A percentile compares a stretch with the other conserved stretches of the same genome.
Evolutionary conservation across 2,329 filamentous ascomycete genomes (phyloP).

Genomic region (Verticillium isaacii): DNA sequence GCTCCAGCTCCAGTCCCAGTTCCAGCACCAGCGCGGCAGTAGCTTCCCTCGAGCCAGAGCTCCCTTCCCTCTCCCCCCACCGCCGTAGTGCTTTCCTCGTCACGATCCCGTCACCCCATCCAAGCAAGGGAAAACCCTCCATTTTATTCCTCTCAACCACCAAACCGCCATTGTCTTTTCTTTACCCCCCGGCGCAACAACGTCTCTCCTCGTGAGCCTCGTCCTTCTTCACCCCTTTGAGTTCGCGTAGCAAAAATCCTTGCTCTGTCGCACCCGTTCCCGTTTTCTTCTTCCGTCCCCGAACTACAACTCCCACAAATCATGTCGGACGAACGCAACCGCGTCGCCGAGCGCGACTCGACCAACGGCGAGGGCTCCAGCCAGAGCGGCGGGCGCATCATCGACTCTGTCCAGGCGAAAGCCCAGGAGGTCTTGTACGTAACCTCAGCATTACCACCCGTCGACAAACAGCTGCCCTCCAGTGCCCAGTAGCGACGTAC

Average conservation of each 20-base stretch:
- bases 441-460: not conserved
- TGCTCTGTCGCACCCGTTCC: too few species aligned
- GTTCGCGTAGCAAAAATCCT: too few species aligned
- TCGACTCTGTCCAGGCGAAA: slow-evolving; percentile 35
- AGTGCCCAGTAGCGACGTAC: not conserved
- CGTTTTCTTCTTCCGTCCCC: too few species aligned
- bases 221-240: too few species aligned
- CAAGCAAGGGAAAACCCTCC: not conserved
- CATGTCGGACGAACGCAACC: slow-evolving; percentile 1
- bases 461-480: not conserved
- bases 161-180: not conserved
- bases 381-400: slow-evolving; percentile 19
- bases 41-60: too few species aligned
- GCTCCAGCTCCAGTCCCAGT: not conserved
- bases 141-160: too few species aligned
- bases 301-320: not conserved
- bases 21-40: not conserved
- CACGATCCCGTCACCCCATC: not conserved
- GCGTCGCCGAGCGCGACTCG: slow-evolving; percentile 1
- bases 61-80: not conserved
- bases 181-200: too few species aligned
- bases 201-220: too few species aligned
- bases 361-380: not conserved
- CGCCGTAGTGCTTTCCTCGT: not conserved
- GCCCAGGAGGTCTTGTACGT: slow-evolving; percentile 46